Percentiles rank a stretch among this genome's conserved stretches.
Evolutionary conservation across 208 protist genomes (phyloP).

Genomic region (Tritrichomonas musculus): DNA sequence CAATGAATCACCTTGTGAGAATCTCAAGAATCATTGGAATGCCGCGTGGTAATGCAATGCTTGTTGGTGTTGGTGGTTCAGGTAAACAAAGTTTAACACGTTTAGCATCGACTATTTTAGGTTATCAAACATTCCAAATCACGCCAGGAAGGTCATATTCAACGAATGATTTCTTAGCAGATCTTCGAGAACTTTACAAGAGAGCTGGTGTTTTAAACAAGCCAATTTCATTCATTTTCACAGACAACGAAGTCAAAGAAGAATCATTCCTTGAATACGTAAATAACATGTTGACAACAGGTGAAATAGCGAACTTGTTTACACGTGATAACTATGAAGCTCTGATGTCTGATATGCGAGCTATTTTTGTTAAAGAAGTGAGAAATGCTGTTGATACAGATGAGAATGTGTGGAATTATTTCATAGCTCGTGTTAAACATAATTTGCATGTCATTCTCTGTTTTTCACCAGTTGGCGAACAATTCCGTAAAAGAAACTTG

Average conservation of each 20-base stretch:
- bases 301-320: slow-evolving; percentile 85
- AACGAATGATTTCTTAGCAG: slow-evolving; percentile 56
- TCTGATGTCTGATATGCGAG: slow-evolving; percentile 81
- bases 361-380: slow-evolving; percentile 77
- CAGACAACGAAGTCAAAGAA: slow-evolving; percentile 92
- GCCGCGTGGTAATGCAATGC: slow-evolving; percentile 60
- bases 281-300: slow-evolving; percentile 75
- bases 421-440: slow-evolving; percentile 83
- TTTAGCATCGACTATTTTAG: slow-evolving; percentile 62
- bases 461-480: slow-evolving; percentile 90
- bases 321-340: slow-evolving; percentile 85
- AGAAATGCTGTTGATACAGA: slow-evolving; percentile 77
- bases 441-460: slow-evolving; percentile 91
- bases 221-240: slow-evolving; percentile 85
- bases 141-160: slow-evolving; percentile 58
- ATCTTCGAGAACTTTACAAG: slow-evolving; percentile 60
- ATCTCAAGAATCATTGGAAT: slow-evolving; percentile 63
- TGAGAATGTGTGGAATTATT: slow-evolving; percentile 86
- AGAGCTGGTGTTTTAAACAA: slow-evolving; percentile 53
- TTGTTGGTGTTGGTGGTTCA: slow-evolving; percentile 69
- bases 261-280: slow-evolving; percentile 95
- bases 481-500: slow-evolving; percentile 80
- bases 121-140: slow-evolving; percentile 63
- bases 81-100: slow-evolving; percentile 64
- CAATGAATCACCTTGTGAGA: slow-evolving; percentile 63